Percentiles rank a stretch among this genome's conserved stretches.
phyloP scores from a whole-genome alignment of 2,329 filamentous ascomycete species.

The Fusarium transvaalense region DNA sequence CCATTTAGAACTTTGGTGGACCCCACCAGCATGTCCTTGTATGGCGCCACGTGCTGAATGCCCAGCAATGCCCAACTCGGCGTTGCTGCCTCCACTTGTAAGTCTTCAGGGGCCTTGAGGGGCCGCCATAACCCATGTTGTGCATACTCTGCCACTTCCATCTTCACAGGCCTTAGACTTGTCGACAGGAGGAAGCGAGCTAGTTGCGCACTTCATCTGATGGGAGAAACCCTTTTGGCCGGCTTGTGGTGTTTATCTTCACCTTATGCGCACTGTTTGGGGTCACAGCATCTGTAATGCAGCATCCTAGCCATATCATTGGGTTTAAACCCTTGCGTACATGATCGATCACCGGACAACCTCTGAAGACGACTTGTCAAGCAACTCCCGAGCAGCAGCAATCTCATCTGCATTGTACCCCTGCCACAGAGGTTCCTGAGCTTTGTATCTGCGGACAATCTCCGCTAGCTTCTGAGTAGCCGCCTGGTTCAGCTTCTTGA shows the following conservation, averaged over 20 bases:
- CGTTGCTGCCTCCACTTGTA: conserved; percentile 28
- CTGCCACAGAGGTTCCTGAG: conserved; percentile 74
- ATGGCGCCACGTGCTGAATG: conserved; percentile 48
- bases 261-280: conserved; percentile 23
- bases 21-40: conserved; percentile 45
- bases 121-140: conserved; percentile 15
- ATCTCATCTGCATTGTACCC: conserved; percentile 81
- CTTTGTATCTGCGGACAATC: conserved; percentile 74
- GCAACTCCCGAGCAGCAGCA: conserved; percentile 75
- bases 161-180: conserved; percentile 1
- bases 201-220: conserved; percentile 27
- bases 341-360: conserved; percentile 57
- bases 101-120: conserved; percentile 21
- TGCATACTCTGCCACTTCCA: conserved; percentile 27
- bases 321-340: conserved; percentile 23
- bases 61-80: conserved; percentile 43
- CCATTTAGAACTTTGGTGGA: conserved; percentile 27
- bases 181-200: conserved; percentile 16
- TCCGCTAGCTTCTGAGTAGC: conserved; percentile 82
- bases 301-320: conserved; percentile 19
- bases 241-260: conserved; percentile 19
- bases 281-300: conserved; percentile 30
- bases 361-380: conserved; percentile 65
- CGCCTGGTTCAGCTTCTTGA: conserved; percentile 76
- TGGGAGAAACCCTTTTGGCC: conserved; percentile 20